Evolutionary conservation across 441 rosid genomes (phyloP), one percentile per base, ranked within the genome.

Genomic region (Syzygium syzygioides): DNA sequence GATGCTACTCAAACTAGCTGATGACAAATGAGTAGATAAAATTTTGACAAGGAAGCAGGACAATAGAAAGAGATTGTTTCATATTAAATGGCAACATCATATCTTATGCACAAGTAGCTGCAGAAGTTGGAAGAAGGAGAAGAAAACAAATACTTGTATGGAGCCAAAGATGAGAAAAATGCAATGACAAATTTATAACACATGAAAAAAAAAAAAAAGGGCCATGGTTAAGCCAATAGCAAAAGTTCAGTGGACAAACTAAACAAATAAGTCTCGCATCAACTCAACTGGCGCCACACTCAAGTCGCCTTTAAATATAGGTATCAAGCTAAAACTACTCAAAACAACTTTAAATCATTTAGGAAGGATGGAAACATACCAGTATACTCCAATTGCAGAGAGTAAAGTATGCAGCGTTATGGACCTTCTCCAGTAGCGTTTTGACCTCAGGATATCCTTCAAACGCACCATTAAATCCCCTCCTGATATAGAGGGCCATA

Each of bases 371-470:
- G 4, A 60, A 1, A 2, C 32, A 17, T 60, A 60, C 66, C 4
- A 1, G 2, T 28, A 60, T 3, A 60, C 28, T 13, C 4, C 32
- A 15, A 60, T 13, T 1, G 32, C 66, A 60, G 14, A 60, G 66
- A 28, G 32, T 60, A 28, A 60, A 26, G 32, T 28, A 15, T 60
- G 0, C 32, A 28, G 13, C 66, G 28, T 28, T 60, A 26, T 28
- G 2, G 9, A 60, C 17, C 17, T 60, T 60, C n/a, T 30, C 28
- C 28, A 60, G 32, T 26, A 60, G 66, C 4, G 14, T 11, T 11
- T 0, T 0, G n/a, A 57, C 62, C n/a, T 5, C 30, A 7, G 32
- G 6, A 5, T 60, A 60, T 60, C 13, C 0, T 2, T 1, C 3
- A 11, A 57, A 57, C 7, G 0, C 17, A 15, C 28, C 0, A 15